Conservation (phyloP, 148 eudicot genomes). For the Dianthus caryophyllus region DNA sequence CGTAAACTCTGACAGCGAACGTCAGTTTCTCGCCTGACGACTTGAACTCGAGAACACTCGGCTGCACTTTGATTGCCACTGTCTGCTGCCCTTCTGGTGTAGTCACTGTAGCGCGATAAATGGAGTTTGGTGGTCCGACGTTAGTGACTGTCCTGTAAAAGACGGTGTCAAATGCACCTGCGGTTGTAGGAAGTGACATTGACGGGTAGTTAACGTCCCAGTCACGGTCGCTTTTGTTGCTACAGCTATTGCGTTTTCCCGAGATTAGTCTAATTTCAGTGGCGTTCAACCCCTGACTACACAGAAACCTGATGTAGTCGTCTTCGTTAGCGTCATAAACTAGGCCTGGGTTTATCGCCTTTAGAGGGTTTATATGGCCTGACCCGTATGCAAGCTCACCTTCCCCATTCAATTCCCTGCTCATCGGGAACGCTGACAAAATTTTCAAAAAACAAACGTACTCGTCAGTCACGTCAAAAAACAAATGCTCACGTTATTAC, state of each 20-base stretch:
- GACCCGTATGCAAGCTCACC: constrained; percentile 36
- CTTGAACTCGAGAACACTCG: constrained; percentile 23
- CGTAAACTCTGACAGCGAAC: constrained; percentile 25
- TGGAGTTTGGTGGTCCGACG: constrained; percentile 28
- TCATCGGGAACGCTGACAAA: constrained; percentile 32
- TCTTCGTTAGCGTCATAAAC: constrained; percentile 25
- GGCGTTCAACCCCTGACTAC: constrained; percentile 25
- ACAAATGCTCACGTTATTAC: too few relatives aligned
- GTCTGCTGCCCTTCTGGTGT: constrained; percentile 8
- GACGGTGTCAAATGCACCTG: constrained; percentile 15
- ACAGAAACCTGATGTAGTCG: constrained; percentile 34
- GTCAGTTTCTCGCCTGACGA: constrained; percentile 23
- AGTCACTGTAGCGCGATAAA: constrained; percentile 15
- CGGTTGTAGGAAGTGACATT: constrained; percentile 16
- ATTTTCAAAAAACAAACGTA: neutral
- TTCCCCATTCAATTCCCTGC: constrained; percentile 11
- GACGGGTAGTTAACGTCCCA: constrained; percentile 43
- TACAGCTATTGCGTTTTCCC: constrained; percentile 16
- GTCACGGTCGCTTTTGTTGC: neutral
- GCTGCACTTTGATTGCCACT: constrained; percentile 24
- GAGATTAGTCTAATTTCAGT: constrained; percentile 15
- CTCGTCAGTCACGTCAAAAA: neutral
- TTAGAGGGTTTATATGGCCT: constrained; percentile 32
- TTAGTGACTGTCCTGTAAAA: constrained; percentile 37
- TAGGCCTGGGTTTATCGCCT: constrained; percentile 31